Evolutionary conservation across 331 rosid species (phyloP), one percentile per base, ranked within the genome.

Genomic region (Saraca asoca): DNA sequence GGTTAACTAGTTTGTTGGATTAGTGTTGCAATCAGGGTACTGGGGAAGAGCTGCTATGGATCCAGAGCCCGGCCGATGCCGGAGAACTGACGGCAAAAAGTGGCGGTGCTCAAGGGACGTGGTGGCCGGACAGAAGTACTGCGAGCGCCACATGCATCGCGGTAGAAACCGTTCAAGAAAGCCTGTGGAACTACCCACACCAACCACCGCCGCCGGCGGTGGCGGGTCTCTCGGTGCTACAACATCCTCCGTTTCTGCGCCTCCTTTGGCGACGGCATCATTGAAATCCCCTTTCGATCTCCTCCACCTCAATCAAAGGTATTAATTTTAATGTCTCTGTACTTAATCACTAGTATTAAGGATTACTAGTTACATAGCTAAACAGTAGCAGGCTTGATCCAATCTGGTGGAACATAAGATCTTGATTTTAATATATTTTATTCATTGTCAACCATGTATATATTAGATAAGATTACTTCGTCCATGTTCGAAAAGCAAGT

Each of bases 91-190:
- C 61, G 99, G 97, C 4, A 94, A 94, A 64, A 94, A 94, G 74
- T 90, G 99, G 95, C 86, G 99, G 80, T 94, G 99, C 78, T 88
- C 99, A 11, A 86, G 89, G 82, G 99, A 94, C 66, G 97, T 94
- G 77, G 97, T 94, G 69, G 70, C 75, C 0, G 97, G 97, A n/a
- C 97, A 94, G 65, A 94, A 94, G 95, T 94, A 94, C 88, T 90
- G 99, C 58, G 97, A 90, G 57, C 95, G 97, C 44, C 99, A 94
- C 73, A 77, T 94, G 81, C 95, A 94, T 76, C 97, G 97, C 7
- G 99, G 97, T 62, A 66, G 89, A 58, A 90, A 86, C 91, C 99
- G 99, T 94, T 94, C 99, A 94, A 94, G 99, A 90, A 94, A 94
- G 96, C 99, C 88, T 88, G 99, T 94, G 99, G 99, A 94, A 94